Conservation (phyloP, 805 yeast species). For the Metschnikowia lunata region DNA sequence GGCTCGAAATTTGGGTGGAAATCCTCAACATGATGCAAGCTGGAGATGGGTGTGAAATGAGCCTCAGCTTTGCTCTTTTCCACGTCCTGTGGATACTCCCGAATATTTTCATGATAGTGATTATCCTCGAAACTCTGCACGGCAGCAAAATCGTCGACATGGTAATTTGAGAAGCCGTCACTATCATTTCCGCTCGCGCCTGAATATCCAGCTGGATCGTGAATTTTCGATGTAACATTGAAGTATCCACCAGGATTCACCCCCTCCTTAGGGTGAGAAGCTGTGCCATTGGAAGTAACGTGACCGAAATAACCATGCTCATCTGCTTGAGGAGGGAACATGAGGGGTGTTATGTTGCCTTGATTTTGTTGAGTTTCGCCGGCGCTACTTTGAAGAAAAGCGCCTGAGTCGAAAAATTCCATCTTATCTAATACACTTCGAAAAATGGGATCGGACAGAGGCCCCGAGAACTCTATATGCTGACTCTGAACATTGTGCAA, state of each 20-base stretch:
- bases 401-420: constrained; percentile 8
- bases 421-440: constrained; percentile 1
- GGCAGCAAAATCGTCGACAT: constrained; percentile 6
- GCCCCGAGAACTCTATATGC: constrained; percentile 15
- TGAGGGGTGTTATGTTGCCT: constrained; percentile 16
- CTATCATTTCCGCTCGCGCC: constrained; percentile 6
- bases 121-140: constrained; percentile 1
- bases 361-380: constrained; percentile 5
- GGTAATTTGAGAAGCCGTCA: constrained; percentile 8
- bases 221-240: constrained; percentile 6
- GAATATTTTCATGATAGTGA: not conserved
- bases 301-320: constrained; percentile 17
- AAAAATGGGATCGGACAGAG: constrained; percentile 13
- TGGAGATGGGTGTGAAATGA: constrained; percentile 9
- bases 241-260: constrained; percentile 7
- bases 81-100: not conserved
- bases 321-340: constrained; percentile 15
- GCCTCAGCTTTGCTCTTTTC: constrained; percentile 10
- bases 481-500: constrained; percentile 9
- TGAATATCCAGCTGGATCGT: constrained; percentile 5
- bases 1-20: not conserved
- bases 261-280: constrained; percentile 1
- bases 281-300: constrained; percentile 1
- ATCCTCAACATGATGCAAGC: not conserved
- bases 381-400: constrained; percentile 5